Evolutionary conservation across 768 basidiomycete species (phyloP).

Genomic region (Pleurotus citrinopileatus): DNA sequence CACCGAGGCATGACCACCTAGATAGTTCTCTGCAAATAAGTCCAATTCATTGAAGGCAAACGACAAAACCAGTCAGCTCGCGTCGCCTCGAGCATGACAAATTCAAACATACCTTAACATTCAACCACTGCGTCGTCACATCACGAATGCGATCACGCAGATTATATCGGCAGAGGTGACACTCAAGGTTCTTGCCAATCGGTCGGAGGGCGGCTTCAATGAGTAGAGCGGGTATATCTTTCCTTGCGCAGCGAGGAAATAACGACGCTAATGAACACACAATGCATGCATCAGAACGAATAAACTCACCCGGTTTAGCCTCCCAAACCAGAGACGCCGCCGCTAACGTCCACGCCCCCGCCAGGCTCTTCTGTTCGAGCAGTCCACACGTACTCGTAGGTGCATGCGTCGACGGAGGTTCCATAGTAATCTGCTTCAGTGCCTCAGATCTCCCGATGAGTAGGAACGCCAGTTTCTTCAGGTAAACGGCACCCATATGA

Average conservation of each 20-base stretch:
- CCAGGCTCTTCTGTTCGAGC: not conserved
- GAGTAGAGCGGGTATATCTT: not conserved
- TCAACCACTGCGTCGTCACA: not conserved
- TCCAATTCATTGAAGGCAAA: no score
- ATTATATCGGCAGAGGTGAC: not conserved
- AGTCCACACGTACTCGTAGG: constrained; percentile 39
- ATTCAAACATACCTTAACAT: not conserved
- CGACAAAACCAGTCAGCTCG: no score
- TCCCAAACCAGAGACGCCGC: not conserved
- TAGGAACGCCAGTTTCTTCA: not conserved
- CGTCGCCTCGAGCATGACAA: no score
- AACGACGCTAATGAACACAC: not conserved
- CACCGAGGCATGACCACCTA: no score
- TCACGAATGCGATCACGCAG: not conserved
- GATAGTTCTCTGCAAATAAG: no score
- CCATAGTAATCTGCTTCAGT: constrained; percentile 66
- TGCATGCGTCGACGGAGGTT: constrained; percentile 74
- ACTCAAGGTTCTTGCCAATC: not conserved
- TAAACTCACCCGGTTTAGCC: not conserved
- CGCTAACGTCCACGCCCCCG: not conserved
- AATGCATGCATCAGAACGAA: not conserved
- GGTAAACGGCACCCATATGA: not conserved
- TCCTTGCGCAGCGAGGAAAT: no score
- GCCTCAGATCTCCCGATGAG: not conserved
- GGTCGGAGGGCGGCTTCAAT: not conserved